Evolutionary conservation across 2,329 filamentous ascomycete species (phyloP).

Genomic region (Clonostachys rhizophaga): DNA sequence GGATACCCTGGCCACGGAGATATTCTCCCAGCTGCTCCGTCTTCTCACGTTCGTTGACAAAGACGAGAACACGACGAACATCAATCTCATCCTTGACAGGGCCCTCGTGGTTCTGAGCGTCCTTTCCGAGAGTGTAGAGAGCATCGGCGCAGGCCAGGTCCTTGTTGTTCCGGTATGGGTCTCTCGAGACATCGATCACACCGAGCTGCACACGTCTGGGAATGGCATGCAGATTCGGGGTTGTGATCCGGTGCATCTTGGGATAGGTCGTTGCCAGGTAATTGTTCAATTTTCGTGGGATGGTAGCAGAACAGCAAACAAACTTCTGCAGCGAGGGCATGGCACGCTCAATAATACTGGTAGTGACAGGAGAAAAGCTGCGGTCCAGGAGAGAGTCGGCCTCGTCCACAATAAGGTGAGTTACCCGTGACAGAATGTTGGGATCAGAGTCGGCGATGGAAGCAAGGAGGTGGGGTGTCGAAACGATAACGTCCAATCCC

Average conservation of each 20-base stretch:
- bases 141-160: slow-evolving; percentile 89
- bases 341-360: slow-evolving; percentile 74
- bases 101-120: slow-evolving; percentile 56
- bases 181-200: slow-evolving; percentile 84
- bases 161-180: slow-evolving; percentile 94
- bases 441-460: slow-evolving; percentile 88
- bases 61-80: slow-evolving; percentile 84
- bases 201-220: slow-evolving; percentile 90
- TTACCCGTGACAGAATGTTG: slow-evolving; percentile 87
- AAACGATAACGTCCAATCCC: slow-evolving; percentile 81
- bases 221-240: slow-evolving; percentile 93
- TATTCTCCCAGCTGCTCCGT: slow-evolving; percentile 77
- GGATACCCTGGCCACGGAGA: slow-evolving; percentile 78
- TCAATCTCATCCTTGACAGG: slow-evolving; percentile 51
- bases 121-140: slow-evolving; percentile 88
- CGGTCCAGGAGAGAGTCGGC: slow-evolving; percentile 94
- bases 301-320: slow-evolving; percentile 92
- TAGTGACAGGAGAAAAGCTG: slow-evolving; percentile 82
- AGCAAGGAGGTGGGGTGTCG: slow-evolving; percentile 84
- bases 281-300: slow-evolving; percentile 82
- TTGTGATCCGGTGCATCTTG: slow-evolving; percentile 76
- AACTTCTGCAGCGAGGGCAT: slow-evolving; percentile 80
- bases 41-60: slow-evolving; percentile 93
- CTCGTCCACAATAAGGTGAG: slow-evolving; percentile 87
- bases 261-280: slow-evolving; percentile 81